Base-by-base conservation (phyloP, 2,329 filamentous ascomycete genomes). In the Trichoderma sp. region DNA sequence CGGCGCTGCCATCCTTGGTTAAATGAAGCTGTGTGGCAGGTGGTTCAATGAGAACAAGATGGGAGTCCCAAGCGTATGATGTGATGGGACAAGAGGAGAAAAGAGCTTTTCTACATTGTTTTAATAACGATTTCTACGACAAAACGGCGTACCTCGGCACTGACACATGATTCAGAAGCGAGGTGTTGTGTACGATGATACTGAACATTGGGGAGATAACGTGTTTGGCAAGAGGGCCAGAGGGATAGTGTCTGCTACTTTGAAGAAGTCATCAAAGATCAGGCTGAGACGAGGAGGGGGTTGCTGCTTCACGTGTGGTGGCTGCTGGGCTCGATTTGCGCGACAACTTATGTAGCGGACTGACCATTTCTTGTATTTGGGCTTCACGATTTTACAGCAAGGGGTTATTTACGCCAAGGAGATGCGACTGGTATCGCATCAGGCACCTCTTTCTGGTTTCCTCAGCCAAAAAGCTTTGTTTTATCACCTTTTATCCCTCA, bases 1-100 rank as follows among this genome's bases (percentile, higher is more conserved):
- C 67, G 96, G 96, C 68, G 96, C 95, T 39, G 81, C 85, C 43
- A 78, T 85, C 68, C 80, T 85, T 72, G 82, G 83, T 71, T 87
- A 79, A 76, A 72, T 69, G 30, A 70, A 32, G 46, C 11, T 30
- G 13, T 5, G n/a, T 11, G 26, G 56, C 43, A 46, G 28, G 51
- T 28, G 34, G 56, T 26, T n/a, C 28, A 34, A 39, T 52, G 49
- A 43, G 52, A 46, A 49, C 14, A 13, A 56, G 14, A 39, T 18
- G 37, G 24, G 37, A 59, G n/a, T 51, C 26, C 28, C 39, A 34
- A 11, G 5, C 26, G 7, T 16, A 13, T 6, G 5, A 14, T 11
- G 13, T 10, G 10, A 59, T 59, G 64, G 43, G 54, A 58, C 28
- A 7, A 51, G n/a, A 21, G 54, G 52, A 13, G 54, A 28, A 51